Percentiles rank a stretch among this genome's conserved stretches.
These are phyloP conservation scores for Russula lepida DNA, from an alignment of 768 basidiomycete genomes.

Conservation along the genomic window DNA sequence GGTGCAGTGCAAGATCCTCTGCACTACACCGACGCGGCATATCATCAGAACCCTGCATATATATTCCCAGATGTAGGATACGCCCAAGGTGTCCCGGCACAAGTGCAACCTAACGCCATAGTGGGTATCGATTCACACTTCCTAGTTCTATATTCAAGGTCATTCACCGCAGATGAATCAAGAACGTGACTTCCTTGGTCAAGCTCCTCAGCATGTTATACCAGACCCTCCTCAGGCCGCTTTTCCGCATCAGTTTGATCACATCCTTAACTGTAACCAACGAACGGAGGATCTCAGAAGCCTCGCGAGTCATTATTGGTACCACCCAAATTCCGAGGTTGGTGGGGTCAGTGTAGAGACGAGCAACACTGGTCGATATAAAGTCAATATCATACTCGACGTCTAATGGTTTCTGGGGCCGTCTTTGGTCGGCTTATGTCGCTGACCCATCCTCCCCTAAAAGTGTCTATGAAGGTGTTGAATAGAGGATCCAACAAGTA, in stretches of 20 bases:
- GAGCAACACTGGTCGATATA: background rate
- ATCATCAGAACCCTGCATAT: background rate
- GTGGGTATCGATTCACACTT: background rate
- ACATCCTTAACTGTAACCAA: background rate
- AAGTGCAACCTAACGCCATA: background rate
- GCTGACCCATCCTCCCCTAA: background rate
- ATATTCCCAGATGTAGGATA: background rate
- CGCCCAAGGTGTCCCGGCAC: background rate
- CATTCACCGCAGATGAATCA: background rate
- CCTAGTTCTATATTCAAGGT: background rate
- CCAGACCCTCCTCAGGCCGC: background rate
- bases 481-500: too few species aligned
- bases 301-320: background rate
- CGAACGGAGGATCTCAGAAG: background rate
- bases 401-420: background rate
- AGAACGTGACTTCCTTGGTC: background rate
- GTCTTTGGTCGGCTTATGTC: background rate
- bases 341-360: background rate
- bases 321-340: background rate
- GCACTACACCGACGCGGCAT: background rate
- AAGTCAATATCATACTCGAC: background rate
- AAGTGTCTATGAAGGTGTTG: too few species aligned
- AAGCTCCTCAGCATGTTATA: background rate
- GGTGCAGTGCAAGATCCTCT: background rate
- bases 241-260: background rate